Evolutionary conservation across 345 rosid genomes (phyloP).

Genomic region (Populus alba): DNA sequence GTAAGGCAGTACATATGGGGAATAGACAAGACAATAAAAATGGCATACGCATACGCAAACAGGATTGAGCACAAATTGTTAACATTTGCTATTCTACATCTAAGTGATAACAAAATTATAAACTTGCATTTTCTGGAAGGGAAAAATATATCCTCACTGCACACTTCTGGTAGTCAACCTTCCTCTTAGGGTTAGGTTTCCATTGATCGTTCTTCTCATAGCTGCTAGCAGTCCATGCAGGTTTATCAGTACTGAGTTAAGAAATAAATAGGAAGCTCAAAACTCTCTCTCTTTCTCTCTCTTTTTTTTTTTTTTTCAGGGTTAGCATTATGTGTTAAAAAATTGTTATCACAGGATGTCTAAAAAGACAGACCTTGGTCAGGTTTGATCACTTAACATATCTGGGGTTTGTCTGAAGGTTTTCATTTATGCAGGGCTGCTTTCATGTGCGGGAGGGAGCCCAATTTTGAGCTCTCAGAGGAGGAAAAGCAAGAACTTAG

Average conservation of each 20-base stretch:
- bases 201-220: not conserved
- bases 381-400: slow-evolving; percentile 2
- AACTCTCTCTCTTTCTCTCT: too few species aligned
- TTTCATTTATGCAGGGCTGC: slow-evolving; percentile 66
- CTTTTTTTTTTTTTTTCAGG: not conserved
- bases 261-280: not conserved
- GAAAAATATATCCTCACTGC: too few species aligned
- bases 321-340: not conserved
- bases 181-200: not conserved
- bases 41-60: not conserved
- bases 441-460: slow-evolving; percentile 97
- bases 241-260: not conserved
- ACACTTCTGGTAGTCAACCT: not conserved
- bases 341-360: not conserved
- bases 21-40: not conserved
- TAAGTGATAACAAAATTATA: not conserved
- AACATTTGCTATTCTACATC: not conserved
- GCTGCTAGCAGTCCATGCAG: not conserved
- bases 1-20: not conserved
- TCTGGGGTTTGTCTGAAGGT: not conserved
- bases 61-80: not conserved
- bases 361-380: slow-evolving; percentile 1
- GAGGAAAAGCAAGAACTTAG: slow-evolving; percentile 72
- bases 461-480: slow-evolving; percentile 78
- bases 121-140: not conserved